phyloP scores from a whole-genome alignment of 768 basidiomycete genomes.

The Jaapia argillacea region DNA sequence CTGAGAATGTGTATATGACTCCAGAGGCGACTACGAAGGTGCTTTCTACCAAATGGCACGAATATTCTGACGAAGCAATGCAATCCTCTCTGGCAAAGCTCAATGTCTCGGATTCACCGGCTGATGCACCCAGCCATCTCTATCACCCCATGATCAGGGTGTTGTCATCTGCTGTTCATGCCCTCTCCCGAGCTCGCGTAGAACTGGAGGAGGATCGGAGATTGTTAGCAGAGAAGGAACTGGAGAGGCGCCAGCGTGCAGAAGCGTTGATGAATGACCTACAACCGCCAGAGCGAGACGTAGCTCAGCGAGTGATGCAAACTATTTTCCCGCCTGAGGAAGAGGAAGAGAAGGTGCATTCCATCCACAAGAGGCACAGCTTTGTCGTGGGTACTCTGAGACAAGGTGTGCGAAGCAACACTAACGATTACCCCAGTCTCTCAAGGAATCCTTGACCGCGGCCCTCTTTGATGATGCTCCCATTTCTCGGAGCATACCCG shows the following conservation, averaged over 20 bases:
- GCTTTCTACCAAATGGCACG: slow-evolving; percentile 66
- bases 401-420: slow-evolving; percentile 2
- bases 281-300: slow-evolving; percentile 48
- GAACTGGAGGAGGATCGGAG: slow-evolving; percentile 57
- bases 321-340: slow-evolving; percentile 47
- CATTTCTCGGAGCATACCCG: slow-evolving; percentile 15
- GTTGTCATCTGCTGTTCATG: slow-evolving; percentile 57
- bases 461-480: slow-evolving; percentile 41
- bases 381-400: slow-evolving; percentile 33
- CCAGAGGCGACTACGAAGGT: slow-evolving; percentile 31
- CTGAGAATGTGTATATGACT: slow-evolving; percentile 2
- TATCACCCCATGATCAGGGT: slow-evolving; percentile 62
- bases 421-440: slow-evolving; percentile 21
- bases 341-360: slow-evolving; percentile 32
- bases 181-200: slow-evolving; percentile 40
- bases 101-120: slow-evolving; percentile 32
- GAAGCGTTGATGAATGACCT: slow-evolving; percentile 49
- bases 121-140: slow-evolving; percentile 37
- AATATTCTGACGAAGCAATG: slow-evolving; percentile 67
- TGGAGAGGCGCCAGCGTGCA: slow-evolving; percentile 37
- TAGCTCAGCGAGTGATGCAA: slow-evolving; percentile 58
- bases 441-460: slow-evolving; percentile 35
- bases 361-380: slow-evolving; percentile 35
- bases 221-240: slow-evolving; percentile 49
- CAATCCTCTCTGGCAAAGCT: slow-evolving; percentile 49